These are phyloP conservation scores for Lenwebbia sp. DNA, from an alignment of 345 rosid species.

Conservation along the genomic window DNA sequence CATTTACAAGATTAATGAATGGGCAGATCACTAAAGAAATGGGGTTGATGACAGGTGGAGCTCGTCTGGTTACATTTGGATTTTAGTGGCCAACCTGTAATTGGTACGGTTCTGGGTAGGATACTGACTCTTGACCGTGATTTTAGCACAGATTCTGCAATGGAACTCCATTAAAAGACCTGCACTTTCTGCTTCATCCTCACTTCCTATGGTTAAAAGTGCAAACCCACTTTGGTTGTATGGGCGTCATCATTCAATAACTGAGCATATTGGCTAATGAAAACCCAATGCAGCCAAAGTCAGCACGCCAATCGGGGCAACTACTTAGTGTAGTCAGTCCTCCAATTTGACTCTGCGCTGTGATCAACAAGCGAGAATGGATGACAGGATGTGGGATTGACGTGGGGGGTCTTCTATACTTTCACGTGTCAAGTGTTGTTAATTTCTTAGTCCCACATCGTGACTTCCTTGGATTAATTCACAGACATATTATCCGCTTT, in stretches of 20 bases:
- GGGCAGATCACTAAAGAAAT: not conserved
- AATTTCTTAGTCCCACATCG: too few species aligned
- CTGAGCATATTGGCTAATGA: not conserved
- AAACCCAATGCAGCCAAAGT: not conserved
- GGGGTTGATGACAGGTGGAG: not conserved
- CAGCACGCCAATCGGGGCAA: too few species aligned
- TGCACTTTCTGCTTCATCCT: not conserved
- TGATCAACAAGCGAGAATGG: not conserved
- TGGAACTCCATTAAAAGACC: not conserved
- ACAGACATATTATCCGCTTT: too few species aligned
- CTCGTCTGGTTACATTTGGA: not conserved
- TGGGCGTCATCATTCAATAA: not conserved
- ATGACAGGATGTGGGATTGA: too few species aligned
- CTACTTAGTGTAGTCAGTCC: too few species aligned
- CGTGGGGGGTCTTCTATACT: too few species aligned
- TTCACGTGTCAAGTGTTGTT: too few species aligned
- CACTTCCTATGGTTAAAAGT: not conserved
- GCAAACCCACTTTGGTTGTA: not conserved
- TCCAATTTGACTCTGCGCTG: too few species aligned
- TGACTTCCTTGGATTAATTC: too few species aligned
- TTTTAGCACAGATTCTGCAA: not conserved
- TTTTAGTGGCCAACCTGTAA: not conserved
- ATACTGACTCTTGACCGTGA: not conserved
- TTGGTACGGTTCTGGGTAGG: not conserved
- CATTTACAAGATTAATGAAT: not conserved